A percentile compares a stretch with the other conserved stretches of the same genome.
Conservation (phyloP, 768 basidiomycete genomes). For the Mycena venus region DNA sequence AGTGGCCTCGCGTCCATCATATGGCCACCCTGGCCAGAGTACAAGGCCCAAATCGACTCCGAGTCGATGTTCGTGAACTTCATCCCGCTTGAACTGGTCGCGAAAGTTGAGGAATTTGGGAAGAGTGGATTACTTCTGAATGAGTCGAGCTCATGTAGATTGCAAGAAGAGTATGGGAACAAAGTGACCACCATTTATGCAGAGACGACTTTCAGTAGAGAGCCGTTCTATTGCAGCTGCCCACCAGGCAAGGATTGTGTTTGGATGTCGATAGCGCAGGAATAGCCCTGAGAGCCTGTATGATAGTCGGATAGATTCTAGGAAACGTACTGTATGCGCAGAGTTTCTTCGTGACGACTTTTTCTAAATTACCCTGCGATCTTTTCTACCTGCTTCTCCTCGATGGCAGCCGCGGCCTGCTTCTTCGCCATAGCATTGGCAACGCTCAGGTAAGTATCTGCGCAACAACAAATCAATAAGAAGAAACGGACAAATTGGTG, state of each 20-base stretch:
- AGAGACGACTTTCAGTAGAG: background rate
- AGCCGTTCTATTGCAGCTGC: background rate
- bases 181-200: background rate
- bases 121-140: background rate
- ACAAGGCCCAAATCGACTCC: background rate
- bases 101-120: background rate
- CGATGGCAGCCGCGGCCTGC: background rate
- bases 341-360: background rate
- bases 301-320: background rate
- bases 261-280: background rate
- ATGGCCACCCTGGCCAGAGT: background rate
- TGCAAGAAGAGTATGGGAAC: background rate
- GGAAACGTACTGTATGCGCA: conserved; percentile 1
- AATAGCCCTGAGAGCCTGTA: background rate
- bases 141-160: background rate
- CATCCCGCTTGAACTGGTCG: background rate
- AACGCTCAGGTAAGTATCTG: conserved; percentile 77
- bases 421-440: conserved; percentile 55
- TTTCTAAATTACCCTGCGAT: background rate
- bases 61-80: background rate
- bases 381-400: conserved; percentile 10
- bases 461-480: background rate
- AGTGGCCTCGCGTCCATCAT: background rate
- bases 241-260: background rate
- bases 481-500: background rate